Evolutionary conservation across 2,329 filamentous ascomycete species (phyloP).

Genomic region (Dothideomycetes sp.): DNA sequence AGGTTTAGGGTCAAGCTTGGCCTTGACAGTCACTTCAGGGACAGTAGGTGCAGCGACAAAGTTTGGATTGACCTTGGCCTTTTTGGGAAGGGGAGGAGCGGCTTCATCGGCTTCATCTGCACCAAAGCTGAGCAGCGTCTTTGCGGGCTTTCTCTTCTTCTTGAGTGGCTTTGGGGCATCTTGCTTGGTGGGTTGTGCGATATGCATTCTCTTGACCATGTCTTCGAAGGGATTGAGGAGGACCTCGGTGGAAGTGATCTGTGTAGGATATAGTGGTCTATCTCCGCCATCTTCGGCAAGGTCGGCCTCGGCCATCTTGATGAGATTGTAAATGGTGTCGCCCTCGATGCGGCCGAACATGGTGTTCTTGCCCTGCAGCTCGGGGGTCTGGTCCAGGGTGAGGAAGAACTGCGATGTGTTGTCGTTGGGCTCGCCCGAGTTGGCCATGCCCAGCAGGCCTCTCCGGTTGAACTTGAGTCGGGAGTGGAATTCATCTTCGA

Average conservation of each 20-base stretch:
- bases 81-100: slow-evolving; percentile 53
- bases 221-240: slow-evolving; percentile 73
- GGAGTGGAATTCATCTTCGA: slow-evolving; percentile 85
- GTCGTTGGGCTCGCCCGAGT: slow-evolving; percentile 62
- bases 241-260: slow-evolving; percentile 63
- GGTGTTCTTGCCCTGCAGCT: slow-evolving; percentile 83
- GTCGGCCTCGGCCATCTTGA: slow-evolving; percentile 86
- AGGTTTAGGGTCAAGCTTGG: slow-evolving; percentile 18
- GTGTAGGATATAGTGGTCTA: slow-evolving; percentile 74
- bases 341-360: slow-evolving; percentile 86
- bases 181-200: slow-evolving; percentile 38
- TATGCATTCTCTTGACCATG: slow-evolving; percentile 59
- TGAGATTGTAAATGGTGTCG: slow-evolving; percentile 90
- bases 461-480: slow-evolving; percentile 86
- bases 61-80: slow-evolving; percentile 67
- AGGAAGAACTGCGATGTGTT: slow-evolving; percentile 98
- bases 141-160: slow-evolving; percentile 54
- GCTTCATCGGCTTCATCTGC: slow-evolving; percentile 51
- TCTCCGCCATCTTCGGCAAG: slow-evolving; percentile 65
- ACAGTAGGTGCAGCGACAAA: slow-evolving; percentile 50
- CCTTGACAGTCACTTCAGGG: no score
- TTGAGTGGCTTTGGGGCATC: slow-evolving; percentile 34
- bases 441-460: slow-evolving; percentile 92
- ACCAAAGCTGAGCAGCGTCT: slow-evolving; percentile 67
- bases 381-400: slow-evolving; percentile 70